Evolutionary conservation across 495 filamentous ascomycete genomes (phyloP), one percentile per base, ranked within the genome.

Genomic region (Cryomyces minteri): DNA sequence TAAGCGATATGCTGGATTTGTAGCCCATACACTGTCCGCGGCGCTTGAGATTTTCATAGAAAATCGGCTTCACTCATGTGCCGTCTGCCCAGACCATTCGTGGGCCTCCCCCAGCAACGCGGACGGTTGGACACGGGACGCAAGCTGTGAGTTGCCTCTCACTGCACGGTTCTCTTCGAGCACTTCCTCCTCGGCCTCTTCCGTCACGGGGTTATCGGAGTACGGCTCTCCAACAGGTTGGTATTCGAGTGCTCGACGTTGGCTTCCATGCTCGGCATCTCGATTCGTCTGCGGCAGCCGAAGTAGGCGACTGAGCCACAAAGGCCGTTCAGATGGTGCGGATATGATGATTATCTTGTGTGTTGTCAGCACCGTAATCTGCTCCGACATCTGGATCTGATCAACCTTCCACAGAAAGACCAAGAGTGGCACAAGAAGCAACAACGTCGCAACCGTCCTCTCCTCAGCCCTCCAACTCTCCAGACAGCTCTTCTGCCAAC

Each of bases 401-500:
- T 52, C 43, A 39, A 55, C 55, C 52, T 63, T 53, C 60, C 60
- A 63, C 14, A 63, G 11, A 45, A 61, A 58, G 18, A 63, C 54
- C 32, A 52, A 36, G 1, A 56, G 38, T 8, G 58, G 53, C 10
- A 59, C 59, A 1, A 47, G 49, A 39, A 63, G 48, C 40, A 63
- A 33, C 39, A 63, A 46, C 11, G 58, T 54, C 8, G 57, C 57
- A 45, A 62, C 48, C 40, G 54, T 54, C 51, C 54, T 46, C 52
- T 63, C 57, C 51, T 58, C 57, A 0, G 29, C 45, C 43, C 43
- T 54, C 61, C 55, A 60, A 2, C 51, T 31, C n/a, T 42, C 48
- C 5, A 59, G 32, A 31, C 55, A 58, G 0, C 48, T 45, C 4
- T 28, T 40, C 1, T 30, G 50, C n/a, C 51, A 29, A n/a, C 41